These are phyloP conservation scores for Fusarium austroafricanum DNA, from an alignment of 2,329 filamentous ascomycete genomes.

Conservation along the genomic window DNA sequence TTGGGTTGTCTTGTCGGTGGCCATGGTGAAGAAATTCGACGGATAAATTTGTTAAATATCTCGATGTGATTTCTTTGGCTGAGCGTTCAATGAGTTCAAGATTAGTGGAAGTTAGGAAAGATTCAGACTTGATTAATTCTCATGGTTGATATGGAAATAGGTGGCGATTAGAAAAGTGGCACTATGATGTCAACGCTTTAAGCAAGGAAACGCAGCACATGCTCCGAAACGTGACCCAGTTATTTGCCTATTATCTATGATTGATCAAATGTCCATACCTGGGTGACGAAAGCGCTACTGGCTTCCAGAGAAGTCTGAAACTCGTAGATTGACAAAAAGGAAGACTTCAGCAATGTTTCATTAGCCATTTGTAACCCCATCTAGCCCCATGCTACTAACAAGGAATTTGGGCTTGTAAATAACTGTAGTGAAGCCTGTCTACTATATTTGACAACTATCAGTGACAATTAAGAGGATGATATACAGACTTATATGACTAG, in stretches of 20 bases:
- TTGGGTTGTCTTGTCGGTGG: neutral
- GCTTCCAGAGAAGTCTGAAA: neutral
- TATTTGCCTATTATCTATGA: neutral
- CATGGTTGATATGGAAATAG: neutral
- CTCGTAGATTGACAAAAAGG: too few relatives aligned
- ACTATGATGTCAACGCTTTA: neutral
- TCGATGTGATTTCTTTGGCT: neutral
- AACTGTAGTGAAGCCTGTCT: too few relatives aligned
- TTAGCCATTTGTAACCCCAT: too few relatives aligned
- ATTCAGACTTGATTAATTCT: neutral
- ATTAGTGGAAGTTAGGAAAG: neutral
- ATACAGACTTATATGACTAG: too few relatives aligned
- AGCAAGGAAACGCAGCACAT: neutral
- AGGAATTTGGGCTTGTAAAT: too few relatives aligned
- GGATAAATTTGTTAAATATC: neutral
- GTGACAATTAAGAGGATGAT: too few relatives aligned
- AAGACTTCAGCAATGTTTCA: too few relatives aligned
- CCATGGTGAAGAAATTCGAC: neutral
- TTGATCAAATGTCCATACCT: neutral
- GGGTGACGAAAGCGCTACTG: neutral
- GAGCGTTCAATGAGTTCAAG: too few relatives aligned
- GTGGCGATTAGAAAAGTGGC: slow-evolving; percentile 7
- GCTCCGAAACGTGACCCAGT: neutral
- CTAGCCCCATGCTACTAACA: too few relatives aligned
- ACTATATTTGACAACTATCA: too few relatives aligned